Evolutionary conservation across 352 stramenopile genomes (phyloP), one percentile per base, ranked within the genome.

Genomic region (Phytophthora parvispora): DNA sequence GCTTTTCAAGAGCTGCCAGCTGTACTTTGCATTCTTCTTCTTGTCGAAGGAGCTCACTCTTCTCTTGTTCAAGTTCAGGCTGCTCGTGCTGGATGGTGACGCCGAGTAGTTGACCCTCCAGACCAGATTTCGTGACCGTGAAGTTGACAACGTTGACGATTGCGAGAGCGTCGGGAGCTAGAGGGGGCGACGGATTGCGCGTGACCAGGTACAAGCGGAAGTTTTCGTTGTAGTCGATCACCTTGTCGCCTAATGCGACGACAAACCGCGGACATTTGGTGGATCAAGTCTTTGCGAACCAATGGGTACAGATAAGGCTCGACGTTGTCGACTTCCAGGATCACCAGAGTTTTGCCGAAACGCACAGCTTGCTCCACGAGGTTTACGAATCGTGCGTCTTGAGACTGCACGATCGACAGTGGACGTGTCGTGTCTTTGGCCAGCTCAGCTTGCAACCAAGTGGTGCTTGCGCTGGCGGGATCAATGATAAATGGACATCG

Each of bases 1-100:
- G 81, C 49, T 98, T 98, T 73, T 99, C 97, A 4, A 99, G 81
- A 6, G 83, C 79, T 29, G 94, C 91, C 0, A 99, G 78, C 52
- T 99, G 93, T 28, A 98, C 81, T 71, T 99, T 99, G 71, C 95
- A 98, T n/a, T 97, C 86, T 67, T 99, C 96, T 77, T 99, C 94
- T 75, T 98, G 83, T 15, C 81, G 77, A 20, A 99, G 66, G 34
- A 99, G 81, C 24, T 96, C 89, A 34, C 81, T 95, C 78, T 99
- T 99, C 34, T 97, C 86, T 29, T 95, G 78, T 56, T 99, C 97
- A 0, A 99, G 78, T 64, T 97, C 95, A 0, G 97, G 97, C 45
- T 98, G 90, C 45, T 99, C 96, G 51, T 98, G 84, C 50, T 99
- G 91, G 43, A 99, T 97, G 6, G 96, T 98, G 6, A 98, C 87